Conservation (phyloP, 208 protist species). For the Trypanosoma mega region DNA sequence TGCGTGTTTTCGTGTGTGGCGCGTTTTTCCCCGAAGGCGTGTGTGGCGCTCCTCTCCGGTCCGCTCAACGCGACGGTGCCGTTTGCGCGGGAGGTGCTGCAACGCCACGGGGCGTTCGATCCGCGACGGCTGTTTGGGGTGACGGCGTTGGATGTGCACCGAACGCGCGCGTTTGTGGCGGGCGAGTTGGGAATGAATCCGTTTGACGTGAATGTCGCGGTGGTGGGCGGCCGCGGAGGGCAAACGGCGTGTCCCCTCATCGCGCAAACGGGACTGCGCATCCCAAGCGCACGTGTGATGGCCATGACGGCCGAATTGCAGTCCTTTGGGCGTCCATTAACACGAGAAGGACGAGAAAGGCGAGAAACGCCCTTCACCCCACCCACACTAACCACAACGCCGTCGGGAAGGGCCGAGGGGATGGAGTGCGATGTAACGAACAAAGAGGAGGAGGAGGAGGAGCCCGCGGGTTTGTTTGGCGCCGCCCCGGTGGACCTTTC, state of each 20-base stretch:
- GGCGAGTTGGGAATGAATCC: slow-evolving; percentile 63
- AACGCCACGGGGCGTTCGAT: slow-evolving; percentile 70
- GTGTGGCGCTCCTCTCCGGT: slow-evolving; percentile 88
- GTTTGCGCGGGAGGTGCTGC: slow-evolving; percentile 86
- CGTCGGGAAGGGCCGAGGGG: no score
- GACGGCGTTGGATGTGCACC: slow-evolving; percentile 91
- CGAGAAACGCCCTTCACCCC: no score
- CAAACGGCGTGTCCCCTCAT: slow-evolving; percentile 90
- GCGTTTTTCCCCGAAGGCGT: slow-evolving; percentile 75
- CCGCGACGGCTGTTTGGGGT: slow-evolving; percentile 90
- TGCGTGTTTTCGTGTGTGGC: slow-evolving; percentile 17
- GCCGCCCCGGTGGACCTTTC: slow-evolving; percentile 49
- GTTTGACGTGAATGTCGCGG: slow-evolving; percentile 82
- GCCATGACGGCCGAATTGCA: slow-evolving; percentile 56
- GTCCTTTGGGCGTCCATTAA: slow-evolving; percentile 40
- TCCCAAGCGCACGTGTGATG: slow-evolving; percentile 54
- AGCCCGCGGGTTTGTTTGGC: slow-evolving; percentile 7
- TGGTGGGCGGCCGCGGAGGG: slow-evolving; percentile 94
- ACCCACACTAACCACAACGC: no score
- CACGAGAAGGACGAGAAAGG: no score
- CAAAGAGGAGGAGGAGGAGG: slow-evolving; percentile 10
- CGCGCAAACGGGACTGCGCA: slow-evolving; percentile 70
- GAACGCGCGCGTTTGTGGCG: slow-evolving; percentile 62
- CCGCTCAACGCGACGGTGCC: slow-evolving; percentile 94
- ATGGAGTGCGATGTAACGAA: slow-evolving; percentile 9